Base-by-base conservation (phyloP, 345 rosid genomes). In the Aquilaria sinensis region DNA sequence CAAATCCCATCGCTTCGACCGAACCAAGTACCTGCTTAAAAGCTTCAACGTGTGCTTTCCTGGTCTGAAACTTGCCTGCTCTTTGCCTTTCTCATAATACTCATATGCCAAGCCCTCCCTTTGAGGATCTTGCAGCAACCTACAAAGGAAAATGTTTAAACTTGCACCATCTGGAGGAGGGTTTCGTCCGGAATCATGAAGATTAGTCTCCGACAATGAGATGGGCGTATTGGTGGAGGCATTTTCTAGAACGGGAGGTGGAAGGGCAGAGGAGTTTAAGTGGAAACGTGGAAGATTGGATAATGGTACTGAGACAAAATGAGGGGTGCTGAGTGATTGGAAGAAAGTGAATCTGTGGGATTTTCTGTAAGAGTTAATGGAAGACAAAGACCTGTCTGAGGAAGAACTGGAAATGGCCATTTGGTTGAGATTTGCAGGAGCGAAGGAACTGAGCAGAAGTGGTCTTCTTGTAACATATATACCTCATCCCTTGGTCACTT, bases 1-100 rank as follows among this genome's bases (percentile, higher is more conserved):
- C 61, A 59, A 75, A 65, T 71, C 87, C 98, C 95, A 92, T 32
- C 73, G 85, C 76, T 77, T 81, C 50, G 78, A 71, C 16, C 57
- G 64, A 9, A 82, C 67, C 80, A 87, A 72, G 76, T 85, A 77
- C 80, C 82, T 84, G 71, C 81, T 68, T 0, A 89, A 71, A 72
- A 77, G 82, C 68, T 74, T 79, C 41, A 88, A 14, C 46, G 81
- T 76, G 9, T 73, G 13, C 31, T 67, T 75, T 11, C 71, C 75
- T 48, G 86, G 94, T 71, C 61, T 77, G 60, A 89, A 75, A 31
- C 78, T 82, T 2, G 80, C 67, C 58, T 52, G 73, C 56, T 77
- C 77, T 68, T 81, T 85, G 12, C 85, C 90, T 77, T 86, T 78
- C 77, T 74, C 72, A 69, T 83, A 85, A 66, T 73, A 84, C 49